phyloP scores from a whole-genome alignment of 352 stramenopile species.

The Globisporangium okanoganense region DNA sequence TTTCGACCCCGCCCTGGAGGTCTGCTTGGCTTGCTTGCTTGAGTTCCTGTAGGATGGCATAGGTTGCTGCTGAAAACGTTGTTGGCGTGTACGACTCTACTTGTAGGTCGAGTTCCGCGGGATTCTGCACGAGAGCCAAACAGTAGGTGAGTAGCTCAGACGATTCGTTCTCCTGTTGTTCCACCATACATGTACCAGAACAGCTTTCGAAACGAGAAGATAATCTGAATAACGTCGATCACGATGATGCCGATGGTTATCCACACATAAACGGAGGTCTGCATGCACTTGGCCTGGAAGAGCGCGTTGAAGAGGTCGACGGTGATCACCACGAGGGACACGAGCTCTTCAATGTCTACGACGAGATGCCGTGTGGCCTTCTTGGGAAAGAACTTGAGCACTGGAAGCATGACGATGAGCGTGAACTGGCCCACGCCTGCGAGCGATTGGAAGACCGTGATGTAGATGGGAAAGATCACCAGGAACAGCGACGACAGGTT shows the following conservation, averaged over 20 bases:
- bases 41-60: too few species aligned
- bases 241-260: constrained; percentile 17
- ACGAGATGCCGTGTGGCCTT: neutral
- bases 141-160: neutral
- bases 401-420: constrained; percentile 10
- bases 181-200: neutral
- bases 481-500: neutral
- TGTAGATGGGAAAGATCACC: constrained; percentile 9
- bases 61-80: too few species aligned
- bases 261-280: constrained; percentile 11
- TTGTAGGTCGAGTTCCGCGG: too few species aligned
- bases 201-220: constrained; percentile 1
- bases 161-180: neutral
- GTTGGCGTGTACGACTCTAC: too few species aligned
- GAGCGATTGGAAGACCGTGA: constrained; percentile 2
- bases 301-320: constrained; percentile 16
- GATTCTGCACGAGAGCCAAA: neutral
- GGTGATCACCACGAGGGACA: neutral
- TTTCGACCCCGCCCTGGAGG: too few species aligned
- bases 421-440: constrained; percentile 1
- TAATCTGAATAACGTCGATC: constrained; percentile 4
- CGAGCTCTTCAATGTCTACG: constrained; percentile 3
- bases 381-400: constrained; percentile 11
- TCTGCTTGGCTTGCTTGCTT: too few species aligned
- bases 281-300: constrained; percentile 19